A percentile compares a stretch with the other conserved stretches of the same genome.
Evolutionary conservation across 2,329 filamentous ascomycete species (phyloP).

Genomic region (Didymella lethalis): DNA sequence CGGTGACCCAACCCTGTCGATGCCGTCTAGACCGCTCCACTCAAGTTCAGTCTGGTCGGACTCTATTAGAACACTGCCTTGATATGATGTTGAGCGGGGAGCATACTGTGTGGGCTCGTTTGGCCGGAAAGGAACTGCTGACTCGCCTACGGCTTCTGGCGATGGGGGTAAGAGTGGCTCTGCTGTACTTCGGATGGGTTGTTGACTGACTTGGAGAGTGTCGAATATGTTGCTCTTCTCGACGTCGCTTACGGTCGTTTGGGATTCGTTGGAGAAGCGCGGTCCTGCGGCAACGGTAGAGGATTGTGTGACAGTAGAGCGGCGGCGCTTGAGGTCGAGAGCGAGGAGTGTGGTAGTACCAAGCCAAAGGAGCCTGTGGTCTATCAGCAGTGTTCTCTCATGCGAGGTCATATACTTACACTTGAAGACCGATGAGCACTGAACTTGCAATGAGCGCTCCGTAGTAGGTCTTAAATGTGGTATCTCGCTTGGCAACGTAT

Average conservation of each 20-base stretch:
- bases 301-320: conserved; percentile 10
- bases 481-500: conserved; percentile 25
- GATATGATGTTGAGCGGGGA: neutral
- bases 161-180: conserved; percentile 22
- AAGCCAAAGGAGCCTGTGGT: conserved; percentile 18
- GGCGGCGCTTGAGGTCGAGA: conserved; percentile 17
- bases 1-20: conserved; percentile 1
- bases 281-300: neutral
- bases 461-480: conserved; percentile 30
- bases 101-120: conserved; percentile 6
- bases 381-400: neutral
- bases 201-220: conserved; percentile 12
- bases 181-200: conserved; percentile 12
- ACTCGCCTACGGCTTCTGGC: conserved; percentile 15
- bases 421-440: conserved; percentile 36
- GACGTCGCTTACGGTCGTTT: conserved; percentile 5
- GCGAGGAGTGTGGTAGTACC: conserved; percentile 15
- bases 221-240: conserved; percentile 19
- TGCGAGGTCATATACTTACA: conserved; percentile 30
- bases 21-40: conserved; percentile 5
- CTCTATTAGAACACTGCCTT: conserved; percentile 2
- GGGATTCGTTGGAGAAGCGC: conserved; percentile 13
- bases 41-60: neutral
- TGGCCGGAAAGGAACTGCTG: conserved; percentile 9
- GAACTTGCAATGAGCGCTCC: conserved; percentile 36